Evolutionary conservation across 371 early-diverging fungal species (phyloP).

Genomic region (Choanephora cucurbitarum): DNA sequence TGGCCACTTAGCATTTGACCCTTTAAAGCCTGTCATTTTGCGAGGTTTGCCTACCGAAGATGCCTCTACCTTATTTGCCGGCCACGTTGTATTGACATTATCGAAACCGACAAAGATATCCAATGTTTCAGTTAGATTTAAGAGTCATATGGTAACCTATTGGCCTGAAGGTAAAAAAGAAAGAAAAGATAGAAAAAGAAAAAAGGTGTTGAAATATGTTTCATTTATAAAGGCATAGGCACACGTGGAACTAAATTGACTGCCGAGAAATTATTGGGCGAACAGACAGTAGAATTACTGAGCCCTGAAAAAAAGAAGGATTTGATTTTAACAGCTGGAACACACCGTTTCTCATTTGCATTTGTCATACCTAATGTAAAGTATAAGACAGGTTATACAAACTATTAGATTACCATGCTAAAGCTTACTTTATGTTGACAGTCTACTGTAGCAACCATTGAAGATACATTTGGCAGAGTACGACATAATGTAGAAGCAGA

Average conservation of each 20-base stretch:
- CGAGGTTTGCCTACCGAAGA: constrained; percentile 35
- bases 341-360: constrained; percentile 44
- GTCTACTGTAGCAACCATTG: constrained; percentile 43
- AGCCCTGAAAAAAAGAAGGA: constrained; percentile 23
- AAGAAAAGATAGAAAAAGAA: constrained; percentile 1
- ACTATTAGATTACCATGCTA: not conserved
- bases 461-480: constrained; percentile 48
- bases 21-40: constrained; percentile 35
- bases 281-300: constrained; percentile 33
- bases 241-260: constrained; percentile 41
- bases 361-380: constrained; percentile 48
- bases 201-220: not conserved
- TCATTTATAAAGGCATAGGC: constrained; percentile 35
- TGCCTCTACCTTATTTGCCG: constrained; percentile 33
- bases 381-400: not conserved
- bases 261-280: constrained; percentile 35
- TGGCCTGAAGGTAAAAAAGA: constrained; percentile 36
- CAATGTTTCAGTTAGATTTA: constrained; percentile 27
- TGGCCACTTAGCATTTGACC: constrained; percentile 33
- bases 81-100: constrained; percentile 29
- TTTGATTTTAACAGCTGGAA: constrained; percentile 30
- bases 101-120: constrained; percentile 31
- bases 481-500: constrained; percentile 40
- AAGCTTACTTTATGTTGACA: constrained; percentile 8
- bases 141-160: constrained; percentile 23